These are phyloP conservation scores for Arthrobotrys iridis DNA, from an alignment of 2,329 filamentous ascomycete species.

Conservation along the genomic window DNA sequence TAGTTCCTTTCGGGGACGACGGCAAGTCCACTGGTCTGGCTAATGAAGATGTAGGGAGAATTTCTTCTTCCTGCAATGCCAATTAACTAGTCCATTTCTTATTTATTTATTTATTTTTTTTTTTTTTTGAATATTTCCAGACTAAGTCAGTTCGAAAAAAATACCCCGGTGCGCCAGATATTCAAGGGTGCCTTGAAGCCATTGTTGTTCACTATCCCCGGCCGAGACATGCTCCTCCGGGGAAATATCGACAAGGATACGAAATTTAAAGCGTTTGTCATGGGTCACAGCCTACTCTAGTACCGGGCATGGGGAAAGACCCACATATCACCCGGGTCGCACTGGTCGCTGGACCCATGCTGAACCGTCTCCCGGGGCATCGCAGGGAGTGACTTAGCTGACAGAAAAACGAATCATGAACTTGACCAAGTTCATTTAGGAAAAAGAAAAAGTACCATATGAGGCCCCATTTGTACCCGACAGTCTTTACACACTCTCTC, in stretches of 20 bases:
- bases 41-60: not conserved
- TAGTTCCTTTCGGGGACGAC: constrained; percentile 52
- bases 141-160: constrained; percentile 41
- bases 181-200: constrained; percentile 28
- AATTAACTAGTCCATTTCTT: constrained; percentile 7
- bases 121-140: constrained; percentile 47
- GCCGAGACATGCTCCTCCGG: not conserved
- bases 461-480: constrained; percentile 43
- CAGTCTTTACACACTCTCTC: constrained; percentile 44
- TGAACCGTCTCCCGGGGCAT: not conserved
- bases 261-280: constrained; percentile 28
- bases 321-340: constrained; percentile 13
- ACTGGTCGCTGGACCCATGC: not conserved
- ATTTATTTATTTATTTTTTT: too few relatives aligned
- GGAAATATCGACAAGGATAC: constrained; percentile 8
- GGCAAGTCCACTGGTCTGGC: constrained; percentile 40
- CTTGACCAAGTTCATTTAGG: constrained; percentile 21
- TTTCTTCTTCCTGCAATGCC: constrained; percentile 12
- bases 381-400: not conserved
- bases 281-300: constrained; percentile 24
- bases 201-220: constrained; percentile 22
- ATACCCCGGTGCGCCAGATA: constrained; percentile 27
- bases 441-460: constrained; percentile 39
- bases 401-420: constrained; percentile 15
- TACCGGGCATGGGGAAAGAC: constrained; percentile 1